phyloP scores from a whole-genome alignment of 2,329 filamentous ascomycete species.

The Talaromyces albobiverticillius region DNA sequence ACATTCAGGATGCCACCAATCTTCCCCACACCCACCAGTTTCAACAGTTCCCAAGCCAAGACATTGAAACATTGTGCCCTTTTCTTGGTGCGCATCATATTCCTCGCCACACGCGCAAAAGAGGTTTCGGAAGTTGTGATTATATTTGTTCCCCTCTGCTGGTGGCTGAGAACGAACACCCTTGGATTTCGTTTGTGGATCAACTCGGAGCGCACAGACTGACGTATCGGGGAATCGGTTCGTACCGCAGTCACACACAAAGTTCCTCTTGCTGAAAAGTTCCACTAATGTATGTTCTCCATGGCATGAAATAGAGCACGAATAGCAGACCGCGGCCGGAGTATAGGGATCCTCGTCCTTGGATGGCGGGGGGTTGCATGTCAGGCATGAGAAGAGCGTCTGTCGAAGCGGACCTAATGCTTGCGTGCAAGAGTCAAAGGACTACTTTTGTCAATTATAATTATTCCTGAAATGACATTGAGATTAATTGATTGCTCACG shows the following conservation, averaged over 20 bases:
- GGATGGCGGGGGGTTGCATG: constrained; percentile 78
- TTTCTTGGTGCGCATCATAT: constrained; percentile 85
- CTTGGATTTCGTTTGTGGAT: constrained; percentile 70
- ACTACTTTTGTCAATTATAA: constrained; percentile 48
- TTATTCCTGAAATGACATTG: neutral
- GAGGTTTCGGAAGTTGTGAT: constrained; percentile 88
- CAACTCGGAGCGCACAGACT: constrained; percentile 72
- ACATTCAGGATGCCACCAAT: constrained; percentile 97
- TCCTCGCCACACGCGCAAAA: constrained; percentile 89
- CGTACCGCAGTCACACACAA: constrained; percentile 94
- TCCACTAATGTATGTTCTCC: constrained; percentile 93
- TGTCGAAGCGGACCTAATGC: constrained; percentile 86
- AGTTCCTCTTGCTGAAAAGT: constrained; percentile 92
- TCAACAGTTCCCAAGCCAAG: constrained; percentile 76
- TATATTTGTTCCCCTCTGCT: constrained; percentile 78
- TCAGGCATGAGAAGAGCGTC: constrained; percentile 86
- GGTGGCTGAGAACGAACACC: constrained; percentile 73
- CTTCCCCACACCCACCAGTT: constrained; percentile 87
- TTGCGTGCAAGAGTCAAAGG: constrained; percentile 90
- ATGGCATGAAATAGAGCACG: constrained; percentile 94
- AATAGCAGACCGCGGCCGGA: constrained; percentile 87
- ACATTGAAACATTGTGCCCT: constrained; percentile 98
- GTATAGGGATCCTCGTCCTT: constrained; percentile 62
- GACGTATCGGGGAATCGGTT: constrained; percentile 68
- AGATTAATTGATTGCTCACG: constrained; percentile 49